Percentiles rank a stretch among this genome's conserved stretches.
These are phyloP conservation scores for Malassezia equina DNA, from an alignment of 1,284 basidiomycete genomes.

Conservation along the genomic window DNA sequence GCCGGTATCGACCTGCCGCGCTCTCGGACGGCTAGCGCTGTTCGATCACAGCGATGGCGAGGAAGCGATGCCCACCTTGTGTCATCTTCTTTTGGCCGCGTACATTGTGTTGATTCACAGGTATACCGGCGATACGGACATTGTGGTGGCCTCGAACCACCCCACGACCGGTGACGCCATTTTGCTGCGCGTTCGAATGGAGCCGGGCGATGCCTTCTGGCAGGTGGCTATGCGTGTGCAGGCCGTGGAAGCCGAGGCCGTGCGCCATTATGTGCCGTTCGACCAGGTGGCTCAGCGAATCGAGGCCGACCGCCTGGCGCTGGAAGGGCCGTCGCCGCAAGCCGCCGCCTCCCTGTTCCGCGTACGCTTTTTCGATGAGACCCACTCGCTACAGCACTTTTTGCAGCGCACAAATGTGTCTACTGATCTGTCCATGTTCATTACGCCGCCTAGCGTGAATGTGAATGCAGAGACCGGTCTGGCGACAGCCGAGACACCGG, in stretches of 20 bases:
- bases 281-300: slow-evolving; percentile 61
- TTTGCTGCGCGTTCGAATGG: slow-evolving; percentile 71
- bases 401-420: slow-evolving; percentile 56
- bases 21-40: slow-evolving; percentile 52
- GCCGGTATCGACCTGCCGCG: slow-evolving; percentile 24
- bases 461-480: slow-evolving; percentile 23
- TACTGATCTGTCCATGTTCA: slow-evolving; percentile 75
- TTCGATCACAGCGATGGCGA: slow-evolving; percentile 54
- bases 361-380: slow-evolving; percentile 92
- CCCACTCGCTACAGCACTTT: slow-evolving; percentile 55
- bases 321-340: slow-evolving; percentile 17
- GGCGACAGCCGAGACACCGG: slow-evolving; percentile 50
- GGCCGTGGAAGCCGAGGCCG: slow-evolving; percentile 71
- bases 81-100: slow-evolving; percentile 80
- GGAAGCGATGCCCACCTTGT: slow-evolving; percentile 59
- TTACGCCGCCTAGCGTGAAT: slow-evolving; percentile 41
- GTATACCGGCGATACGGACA: slow-evolving; percentile 89
- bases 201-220: slow-evolving; percentile 82
- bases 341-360: slow-evolving; percentile 60
- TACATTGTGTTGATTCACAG: slow-evolving; percentile 85
- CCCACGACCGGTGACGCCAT: slow-evolving; percentile 64
- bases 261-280: slow-evolving; percentile 71
- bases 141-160: slow-evolving; percentile 80
- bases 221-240: slow-evolving; percentile 77
- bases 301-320: slow-evolving; percentile 28